Percentiles rank a stretch among this genome's conserved stretches.
Evolutionary conservation across 169 alveolate genomes (phyloP).

Genomic region (Plasmodium malariae): DNA sequence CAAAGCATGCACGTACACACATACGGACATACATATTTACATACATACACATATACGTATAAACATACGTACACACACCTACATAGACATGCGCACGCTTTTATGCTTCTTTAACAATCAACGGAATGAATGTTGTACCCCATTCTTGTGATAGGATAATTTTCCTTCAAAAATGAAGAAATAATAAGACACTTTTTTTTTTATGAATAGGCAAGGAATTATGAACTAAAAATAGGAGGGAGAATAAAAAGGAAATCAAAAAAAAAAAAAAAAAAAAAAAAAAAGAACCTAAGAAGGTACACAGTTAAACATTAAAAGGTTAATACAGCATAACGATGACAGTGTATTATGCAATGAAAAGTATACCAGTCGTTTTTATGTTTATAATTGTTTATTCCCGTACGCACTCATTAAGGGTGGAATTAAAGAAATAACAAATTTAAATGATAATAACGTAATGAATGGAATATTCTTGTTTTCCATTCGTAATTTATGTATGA

Average conservation of each 20-base stretch:
- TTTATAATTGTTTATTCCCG: too few species aligned
- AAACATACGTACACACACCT: not conserved
- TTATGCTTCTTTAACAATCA: not conserved
- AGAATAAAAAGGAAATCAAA: too few species aligned
- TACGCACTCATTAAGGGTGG: too few species aligned
- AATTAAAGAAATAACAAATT: not conserved
- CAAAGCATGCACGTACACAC: not conserved
- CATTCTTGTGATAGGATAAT: not conserved
- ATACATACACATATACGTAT: not conserved
- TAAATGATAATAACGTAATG: not conserved
- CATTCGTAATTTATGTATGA: not conserved
- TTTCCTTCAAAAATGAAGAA: not conserved
- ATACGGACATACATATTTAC: too few species aligned
- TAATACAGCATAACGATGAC: too few species aligned
- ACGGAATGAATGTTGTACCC: not conserved
- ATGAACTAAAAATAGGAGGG: too few species aligned
- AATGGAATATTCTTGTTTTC: not conserved
- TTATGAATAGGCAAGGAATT: too few species aligned
- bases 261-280: too few species aligned
- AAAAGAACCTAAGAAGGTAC: too few species aligned
- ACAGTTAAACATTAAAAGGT: too few species aligned
- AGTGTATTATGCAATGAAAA: too few species aligned
- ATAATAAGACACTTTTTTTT: not conserved
- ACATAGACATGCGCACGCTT: not conserved
- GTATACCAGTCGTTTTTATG: too few species aligned